Evolutionary conservation across 805 yeast species (phyloP), one percentile per base, ranked within the genome.

Genomic region (Candida argentea): DNA sequence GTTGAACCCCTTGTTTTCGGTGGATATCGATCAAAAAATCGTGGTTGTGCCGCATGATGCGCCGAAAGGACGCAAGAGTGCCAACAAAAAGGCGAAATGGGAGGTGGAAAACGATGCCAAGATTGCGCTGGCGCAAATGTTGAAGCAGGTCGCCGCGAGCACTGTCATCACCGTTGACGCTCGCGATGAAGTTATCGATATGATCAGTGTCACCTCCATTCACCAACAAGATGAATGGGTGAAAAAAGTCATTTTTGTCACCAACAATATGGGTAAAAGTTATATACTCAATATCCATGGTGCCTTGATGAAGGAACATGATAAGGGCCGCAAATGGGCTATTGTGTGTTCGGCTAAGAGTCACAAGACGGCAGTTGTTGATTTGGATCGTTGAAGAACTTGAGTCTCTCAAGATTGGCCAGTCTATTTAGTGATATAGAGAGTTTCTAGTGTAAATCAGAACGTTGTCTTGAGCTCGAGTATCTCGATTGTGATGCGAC

Each of bases 91-190:
- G 45, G 93, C 83, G 36, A 75, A 70, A 41, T 82, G 80, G 84
- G 73, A 74, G 11, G 51, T 73, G 23, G 94, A 84, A 34, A 85
- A 82, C 36, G 76, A 71, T 30, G 72, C 94, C 0, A 70, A 70
- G 36, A 65, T 68, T 30, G 80, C 81, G 0, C 65, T 82, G 0
- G 65, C 67, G 1, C 46, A 56, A 3, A 58, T 78, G 26, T 46
- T 85, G 22, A 64, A 66, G 27, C 65, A 61, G 7, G 49, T 89
- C 22, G 61, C 76, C 0, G 53, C 58, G 14, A 77, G 91, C 0
- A 89, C 96, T 0, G 70, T 89, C 1, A 63, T 86, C 26, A 70
- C 80, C 0, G 72, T 89, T 19, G 97, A 89, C 46, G 74, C 72
- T 3, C 67, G 78, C 35, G 94, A 84, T 40, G 96, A 86, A 36